Evolutionary conservation across 2,329 filamentous ascomycete species (phyloP).

Genomic region (Verticillium nonalfalfae): DNA sequence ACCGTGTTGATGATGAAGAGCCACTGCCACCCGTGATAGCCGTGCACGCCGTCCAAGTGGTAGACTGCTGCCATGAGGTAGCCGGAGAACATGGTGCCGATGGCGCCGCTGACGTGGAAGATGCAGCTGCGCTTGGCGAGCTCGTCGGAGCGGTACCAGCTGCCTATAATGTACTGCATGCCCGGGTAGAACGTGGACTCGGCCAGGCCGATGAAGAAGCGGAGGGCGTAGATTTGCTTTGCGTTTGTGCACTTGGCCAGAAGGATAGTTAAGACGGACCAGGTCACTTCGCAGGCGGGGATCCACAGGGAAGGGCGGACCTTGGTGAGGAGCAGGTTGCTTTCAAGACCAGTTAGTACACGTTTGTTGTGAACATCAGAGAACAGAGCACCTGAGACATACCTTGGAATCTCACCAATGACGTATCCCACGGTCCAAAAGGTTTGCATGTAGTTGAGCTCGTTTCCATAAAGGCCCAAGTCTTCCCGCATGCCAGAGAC

Average conservation of each 20-base stretch:
- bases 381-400: not conserved
- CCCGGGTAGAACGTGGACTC: conserved; percentile 18
- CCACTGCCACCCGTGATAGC: conserved; percentile 46
- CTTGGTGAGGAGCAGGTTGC: conserved; percentile 25
- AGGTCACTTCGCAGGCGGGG: conserved; percentile 20
- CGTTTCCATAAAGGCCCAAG: conserved; percentile 17
- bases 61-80: conserved; percentile 30
- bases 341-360: conserved; percentile 1
- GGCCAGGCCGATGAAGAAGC: conserved; percentile 23
- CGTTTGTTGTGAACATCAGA: too few species aligned
- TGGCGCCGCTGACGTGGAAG: conserved; percentile 15
- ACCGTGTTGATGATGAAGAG: conserved; percentile 53
- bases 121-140: conserved; percentile 21
- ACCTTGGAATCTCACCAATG: conserved; percentile 19
- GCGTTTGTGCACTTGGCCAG: conserved; percentile 28
- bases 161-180: conserved; percentile 18
- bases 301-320: conserved; percentile 22
- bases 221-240: conserved; percentile 16
- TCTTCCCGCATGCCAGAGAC: conserved; percentile 20
- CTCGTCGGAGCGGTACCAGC: conserved; percentile 21
- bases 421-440: conserved; percentile 18
- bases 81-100: conserved; percentile 20
- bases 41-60: conserved; percentile 23
- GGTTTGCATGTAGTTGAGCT: conserved; percentile 19
- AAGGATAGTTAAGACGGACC: conserved; percentile 24